Evolutionary conservation across 1,139 yeast species (phyloP).

Genomic region (Geotrichum carabidarum): DNA sequence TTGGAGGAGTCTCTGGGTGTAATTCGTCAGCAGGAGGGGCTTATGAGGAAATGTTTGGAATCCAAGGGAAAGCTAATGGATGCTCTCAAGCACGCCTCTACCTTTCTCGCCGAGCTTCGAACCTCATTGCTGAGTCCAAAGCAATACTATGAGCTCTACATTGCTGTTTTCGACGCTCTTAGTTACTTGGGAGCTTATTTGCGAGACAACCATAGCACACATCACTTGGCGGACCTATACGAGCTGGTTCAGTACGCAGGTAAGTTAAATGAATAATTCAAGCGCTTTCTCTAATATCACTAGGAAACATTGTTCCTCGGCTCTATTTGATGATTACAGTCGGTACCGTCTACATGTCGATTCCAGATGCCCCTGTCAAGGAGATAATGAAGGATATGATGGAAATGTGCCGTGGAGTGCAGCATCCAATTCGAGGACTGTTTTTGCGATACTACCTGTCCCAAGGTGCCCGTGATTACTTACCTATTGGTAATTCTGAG

Average conservation of each 20-base stretch:
- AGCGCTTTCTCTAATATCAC: constrained; percentile 11
- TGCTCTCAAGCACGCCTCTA: constrained; percentile 82
- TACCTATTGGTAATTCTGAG: constrained; percentile 43
- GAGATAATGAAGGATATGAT: constrained; percentile 94
- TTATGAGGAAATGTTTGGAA: constrained; percentile 74
- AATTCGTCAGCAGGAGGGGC: constrained; percentile 65
- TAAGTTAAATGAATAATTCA: constrained; percentile 6
- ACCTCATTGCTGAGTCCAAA: constrained; percentile 76
- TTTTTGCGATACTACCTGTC: constrained; percentile 83
- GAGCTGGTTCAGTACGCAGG: constrained; percentile 92
- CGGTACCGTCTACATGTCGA: constrained; percentile 81
- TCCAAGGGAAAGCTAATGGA: constrained; percentile 69
- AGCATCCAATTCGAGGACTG: constrained; percentile 82
- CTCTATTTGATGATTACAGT: constrained; percentile 91
- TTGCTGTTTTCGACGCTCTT: constrained; percentile 77
- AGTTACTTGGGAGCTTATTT: constrained; percentile 63
- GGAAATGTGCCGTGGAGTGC: constrained; percentile 98
- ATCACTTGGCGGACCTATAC: constrained; percentile 83
- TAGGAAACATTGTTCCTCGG: constrained; percentile 74
- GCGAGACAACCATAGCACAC: constrained; percentile 60
- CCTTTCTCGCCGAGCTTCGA: constrained; percentile 75
- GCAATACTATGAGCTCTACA: constrained; percentile 89
- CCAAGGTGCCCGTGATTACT: constrained; percentile 71
- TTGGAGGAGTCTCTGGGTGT: constrained; percentile 52
- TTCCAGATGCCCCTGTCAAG: constrained; percentile 71